Evolutionary conservation across 306 rosid species (phyloP), one percentile per base, ranked within the genome.

Genomic region (Acmispon strigosus): DNA sequence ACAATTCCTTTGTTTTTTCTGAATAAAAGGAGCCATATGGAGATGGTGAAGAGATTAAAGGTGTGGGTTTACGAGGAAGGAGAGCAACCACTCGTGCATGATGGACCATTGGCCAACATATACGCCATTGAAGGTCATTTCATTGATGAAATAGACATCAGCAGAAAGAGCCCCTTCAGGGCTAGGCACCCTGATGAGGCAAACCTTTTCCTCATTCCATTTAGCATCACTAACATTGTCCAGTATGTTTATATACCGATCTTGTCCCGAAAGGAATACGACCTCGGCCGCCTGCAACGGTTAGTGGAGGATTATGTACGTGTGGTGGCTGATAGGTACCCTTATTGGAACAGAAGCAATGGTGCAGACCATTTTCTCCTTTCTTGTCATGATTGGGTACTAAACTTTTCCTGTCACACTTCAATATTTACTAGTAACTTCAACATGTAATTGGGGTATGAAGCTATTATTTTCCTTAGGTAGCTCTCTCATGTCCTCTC

Each of bases 331-430:
- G 6, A 20, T 7, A 80, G 51, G 57, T 76, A 83, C 34, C 82
- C 84, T 24, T 76, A 72, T 16, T 86, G 95, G 95, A 88, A 88
- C 19, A 76, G 91, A 64, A 86, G 91, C 84, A 41, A 47, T 8
- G 95, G 91, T 60, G 95, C 85, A 0, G 95, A 88, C 11, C 95
- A 88, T 52, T 86, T 88, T 41, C 83, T 88, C 79, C 83, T 88
- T 27, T 86, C 91, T 8, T 86, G 95, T 50, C 95, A 88, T 58
- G 91, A 88, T 55, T 88, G 95, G 95, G 89, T 89, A 44, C 4
- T 27, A 27, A 27, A 27, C 32, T 2, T 27, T 27, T 27, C 32
- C 32, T 27, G 32, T 27, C 3, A 27, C 32, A 27, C 20, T 55
- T 22, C 42, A n/a, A n/a, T n/a, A 13, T 65, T 65, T 71, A 18